Base-by-base conservation (phyloP, 495 filamentous ascomycete genomes). In the Penicillium steckii region DNA sequence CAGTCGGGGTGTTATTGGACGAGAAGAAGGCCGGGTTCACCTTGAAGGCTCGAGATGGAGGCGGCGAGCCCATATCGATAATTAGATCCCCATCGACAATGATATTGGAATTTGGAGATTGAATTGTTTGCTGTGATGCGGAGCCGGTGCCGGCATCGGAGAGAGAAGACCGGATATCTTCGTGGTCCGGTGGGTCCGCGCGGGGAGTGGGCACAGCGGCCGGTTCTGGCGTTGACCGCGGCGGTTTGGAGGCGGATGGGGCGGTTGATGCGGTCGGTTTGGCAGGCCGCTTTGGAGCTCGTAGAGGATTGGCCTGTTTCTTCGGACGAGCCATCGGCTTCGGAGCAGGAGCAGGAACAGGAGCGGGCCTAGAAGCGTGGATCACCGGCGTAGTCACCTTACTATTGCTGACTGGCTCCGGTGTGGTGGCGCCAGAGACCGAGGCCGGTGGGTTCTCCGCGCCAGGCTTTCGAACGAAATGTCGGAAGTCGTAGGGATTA, bases 401-500 rank as follows among this genome's bases (percentile, higher is more conserved):
- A 60, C 70, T 71, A 33, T 65, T 57, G 46, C 32, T 54, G 10
- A 57, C 46, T 24, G 67, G 63, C 37, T 79, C 76, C 25, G 76
- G 74, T 2, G 72, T 75, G 22, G 67, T 59, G 51, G 65, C 55
- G 33, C 61, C 57, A 18, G 72, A 76, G 22, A 44, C 54, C 18
- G 71, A 76, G 26, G 46, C 55, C 35, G 67, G 57, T 56, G 77
- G 59, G 30, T 67, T 64, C 32, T 69, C 65, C 5, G 56, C 64
- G 42, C 70, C 64, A 15, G 59, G 56, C 51, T 76, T 71, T 23
- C 64, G 68, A 30, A 83, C 74, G 56, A 83, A 84, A 57, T 84
- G 81, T 8, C 81, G 77, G 56, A 72, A 83, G 60, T 84, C 80
- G 48, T 78, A 84, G 13, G 81, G 81, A 46, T 84, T 84, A 52